Percentiles rank a stretch among this genome's conserved stretches.
Conservation (phyloP, 768 basidiomycete genomes). For the Suillus weaverae region DNA sequence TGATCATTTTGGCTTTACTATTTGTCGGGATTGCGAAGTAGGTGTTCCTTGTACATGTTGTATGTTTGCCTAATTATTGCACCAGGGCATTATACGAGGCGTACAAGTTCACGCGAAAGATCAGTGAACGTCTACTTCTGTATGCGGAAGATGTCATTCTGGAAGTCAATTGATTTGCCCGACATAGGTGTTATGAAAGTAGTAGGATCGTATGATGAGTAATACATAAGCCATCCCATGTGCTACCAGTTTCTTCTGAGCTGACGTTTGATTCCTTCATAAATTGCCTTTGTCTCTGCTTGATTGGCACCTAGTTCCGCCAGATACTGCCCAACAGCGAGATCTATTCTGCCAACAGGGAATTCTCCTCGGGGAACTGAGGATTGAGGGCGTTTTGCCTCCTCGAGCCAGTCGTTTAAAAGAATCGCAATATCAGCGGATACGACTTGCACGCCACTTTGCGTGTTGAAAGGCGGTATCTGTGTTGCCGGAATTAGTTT, state of each 20-base stretch:
- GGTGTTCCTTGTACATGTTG: slow-evolving; percentile 15
- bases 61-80: slow-evolving; percentile 14
- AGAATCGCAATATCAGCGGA: slow-evolving; percentile 81
- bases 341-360: slow-evolving; percentile 76
- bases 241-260: slow-evolving; percentile 68
- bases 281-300: slow-evolving; percentile 59
- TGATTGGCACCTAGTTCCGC: slow-evolving; percentile 64
- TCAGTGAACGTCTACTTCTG: slow-evolving; percentile 59
- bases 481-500: slow-evolving; percentile 27
- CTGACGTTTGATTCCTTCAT: slow-evolving; percentile 71
- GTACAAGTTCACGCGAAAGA: slow-evolving; percentile 59
- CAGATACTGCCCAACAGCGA: slow-evolving; percentile 72
- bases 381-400: slow-evolving; percentile 73
- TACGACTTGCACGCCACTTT: slow-evolving; percentile 74
- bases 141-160: slow-evolving; percentile 81
- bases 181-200: background rate
- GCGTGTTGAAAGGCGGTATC: slow-evolving; percentile 84
- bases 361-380: slow-evolving; percentile 61
- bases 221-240: slow-evolving; percentile 2
- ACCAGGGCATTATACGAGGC: slow-evolving; percentile 69
- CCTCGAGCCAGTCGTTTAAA: slow-evolving; percentile 79
- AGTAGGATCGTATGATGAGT: background rate
- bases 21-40: slow-evolving; percentile 65
- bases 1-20: slow-evolving; percentile 62
- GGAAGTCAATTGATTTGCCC: slow-evolving; percentile 55